A percentile compares a stretch with the other conserved stretches of the same genome.
phyloP scores from a whole-genome alignment of 345 rosid species.

The Raphanus sativus region DNA sequence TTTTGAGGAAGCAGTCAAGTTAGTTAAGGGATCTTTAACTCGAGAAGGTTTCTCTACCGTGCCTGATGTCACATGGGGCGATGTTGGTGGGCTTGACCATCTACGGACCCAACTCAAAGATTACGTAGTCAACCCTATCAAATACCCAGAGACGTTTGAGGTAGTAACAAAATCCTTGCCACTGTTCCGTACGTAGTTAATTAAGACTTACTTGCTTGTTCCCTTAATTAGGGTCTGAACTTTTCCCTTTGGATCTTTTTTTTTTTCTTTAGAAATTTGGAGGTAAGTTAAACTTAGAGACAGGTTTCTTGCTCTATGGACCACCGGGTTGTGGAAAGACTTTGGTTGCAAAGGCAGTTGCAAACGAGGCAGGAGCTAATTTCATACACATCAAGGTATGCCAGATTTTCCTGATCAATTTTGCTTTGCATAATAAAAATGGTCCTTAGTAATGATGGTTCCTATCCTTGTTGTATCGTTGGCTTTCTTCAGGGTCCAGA shows the following conservation, averaged over 20 bases:
- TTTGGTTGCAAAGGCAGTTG: constrained; percentile 94
- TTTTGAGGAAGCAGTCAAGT: constrained; percentile 79
- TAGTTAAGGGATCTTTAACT: constrained; percentile 72
- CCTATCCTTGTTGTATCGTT: constrained; percentile 4
- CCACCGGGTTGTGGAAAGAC: constrained; percentile 99
- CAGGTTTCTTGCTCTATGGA: constrained; percentile 92
- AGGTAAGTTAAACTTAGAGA: constrained; percentile 62
- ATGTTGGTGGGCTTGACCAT: constrained; percentile 88
- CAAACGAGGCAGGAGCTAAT: constrained; percentile 95
- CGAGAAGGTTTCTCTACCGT: constrained; percentile 88
- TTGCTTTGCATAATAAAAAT: constrained; percentile 12
- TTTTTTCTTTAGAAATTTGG: constrained; percentile 58
- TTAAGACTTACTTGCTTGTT: constrained; percentile 8
- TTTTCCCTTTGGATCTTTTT: constrained; percentile 37
- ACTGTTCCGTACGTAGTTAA: neutral
- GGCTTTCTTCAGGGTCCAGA: constrained; percentile 73
- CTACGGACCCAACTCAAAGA: constrained; percentile 66
- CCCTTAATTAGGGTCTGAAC: constrained; percentile 16
- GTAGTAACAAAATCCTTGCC: constrained; percentile 39
- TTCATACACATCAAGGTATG: constrained; percentile 87
- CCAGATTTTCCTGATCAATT: neutral
- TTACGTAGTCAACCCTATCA: constrained; percentile 65
- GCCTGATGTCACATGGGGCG: constrained; percentile 86
- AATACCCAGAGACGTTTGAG: constrained; percentile 66
- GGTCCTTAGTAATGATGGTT: constrained; percentile 8